Conservation (phyloP, 768 basidiomycete genomes). For the Leucocoprinus birnbaumii region DNA sequence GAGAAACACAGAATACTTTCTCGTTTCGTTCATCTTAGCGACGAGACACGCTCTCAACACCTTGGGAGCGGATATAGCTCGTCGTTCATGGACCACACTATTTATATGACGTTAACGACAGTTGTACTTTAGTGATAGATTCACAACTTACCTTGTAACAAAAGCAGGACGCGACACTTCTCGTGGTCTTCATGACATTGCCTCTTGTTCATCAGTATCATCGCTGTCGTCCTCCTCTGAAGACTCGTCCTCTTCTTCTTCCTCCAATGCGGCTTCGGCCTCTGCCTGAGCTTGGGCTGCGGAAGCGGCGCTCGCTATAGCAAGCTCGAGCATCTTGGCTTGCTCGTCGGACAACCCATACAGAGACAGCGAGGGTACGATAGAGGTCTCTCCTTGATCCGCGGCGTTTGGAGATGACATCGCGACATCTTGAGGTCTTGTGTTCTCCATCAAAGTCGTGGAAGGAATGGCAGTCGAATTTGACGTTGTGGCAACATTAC, state of each 20-base stretch:
- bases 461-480: constrained; percentile 11
- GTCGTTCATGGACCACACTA: neutral
- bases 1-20: neutral
- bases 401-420: constrained; percentile 7
- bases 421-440: constrained; percentile 16
- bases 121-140: constrained; percentile 10
- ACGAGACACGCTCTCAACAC: neutral
- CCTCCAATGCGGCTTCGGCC: constrained; percentile 73
- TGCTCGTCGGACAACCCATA: constrained; percentile 77
- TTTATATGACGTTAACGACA: constrained; percentile 8
- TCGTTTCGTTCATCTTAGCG: neutral
- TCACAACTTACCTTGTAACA: constrained; percentile 9
- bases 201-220: constrained; percentile 32
- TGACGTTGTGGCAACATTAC: constrained; percentile 12
- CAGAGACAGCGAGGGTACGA: constrained; percentile 49
- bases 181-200: constrained; percentile 4
- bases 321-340: constrained; percentile 63
- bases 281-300: constrained; percentile 79
- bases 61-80: neutral
- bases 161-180: constrained; percentile 3
- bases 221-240: constrained; percentile 44
- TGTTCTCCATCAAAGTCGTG: constrained; percentile 15
- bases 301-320: constrained; percentile 70
- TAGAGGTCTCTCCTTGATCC: constrained; percentile 10
- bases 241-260: constrained; percentile 55